Evolutionary conservation across 1,284 basidiomycete genomes (phyloP), one percentile per base, ranked within the genome.

Genomic region (Rhodofomes roseus): DNA sequence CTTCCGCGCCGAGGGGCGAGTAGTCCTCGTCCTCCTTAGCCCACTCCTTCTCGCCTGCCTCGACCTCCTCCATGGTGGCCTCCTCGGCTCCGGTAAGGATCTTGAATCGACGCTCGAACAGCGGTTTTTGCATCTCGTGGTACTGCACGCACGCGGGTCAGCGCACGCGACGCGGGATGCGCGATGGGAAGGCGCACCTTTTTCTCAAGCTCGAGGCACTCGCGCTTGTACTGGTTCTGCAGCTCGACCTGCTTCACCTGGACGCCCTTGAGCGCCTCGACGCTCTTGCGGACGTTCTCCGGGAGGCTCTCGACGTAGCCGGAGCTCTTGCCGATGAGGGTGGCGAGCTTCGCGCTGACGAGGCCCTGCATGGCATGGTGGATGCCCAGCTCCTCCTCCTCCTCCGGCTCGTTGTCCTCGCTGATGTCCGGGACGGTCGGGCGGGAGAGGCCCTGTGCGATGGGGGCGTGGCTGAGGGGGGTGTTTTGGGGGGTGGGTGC

Each of bases 191-290:
- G 20, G 25, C 83, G 54, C 66, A 93, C 93, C 82, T 97, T 97
- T 81, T 96, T 95, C 82, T 99, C 96, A 60, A 99, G 84, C 77
- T 96, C 95, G 60, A 98, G 83, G 71, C 95, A 94, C 77, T 98
- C 96, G 71, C 90, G 87, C 79, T 98, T 98, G 85, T 96, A 97
- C 81, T 96, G 86, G 71, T 92, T 91, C 76, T 98, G 94, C 59
- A 98, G 85, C 73, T 95, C 92, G 69, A 88, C 87, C 77, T 98
- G 95, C 79, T 96, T 90, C 66, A 88, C 87, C 77, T 98, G 96
- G 48, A 99, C 83, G 61, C 95, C 96, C 77, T 98, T 97, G 70
- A 99, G 82, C 41, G 89, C 96, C 77, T 96, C 92, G 70, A 98
- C 80, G 69, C 89, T 91, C 73, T 89, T 82, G 77, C 92, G 93